Evolutionary conservation across 306 rosid species (phyloP).

Genomic region (Castanospermum australe): DNA sequence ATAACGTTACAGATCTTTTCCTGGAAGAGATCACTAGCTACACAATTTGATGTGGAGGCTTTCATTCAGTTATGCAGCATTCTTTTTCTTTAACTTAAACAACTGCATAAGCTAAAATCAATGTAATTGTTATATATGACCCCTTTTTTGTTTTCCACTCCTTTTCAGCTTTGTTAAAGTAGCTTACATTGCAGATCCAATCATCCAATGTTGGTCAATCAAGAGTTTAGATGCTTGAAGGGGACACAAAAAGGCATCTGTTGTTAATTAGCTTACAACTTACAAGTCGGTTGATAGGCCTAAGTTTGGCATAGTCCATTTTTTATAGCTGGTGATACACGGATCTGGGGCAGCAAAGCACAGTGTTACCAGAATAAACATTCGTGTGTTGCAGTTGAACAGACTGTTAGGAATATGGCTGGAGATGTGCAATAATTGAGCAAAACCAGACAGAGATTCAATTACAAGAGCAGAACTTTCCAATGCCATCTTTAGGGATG

Average conservation of each 20-base stretch:
- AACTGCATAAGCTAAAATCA: constrained; percentile 4
- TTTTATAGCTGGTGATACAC: neutral
- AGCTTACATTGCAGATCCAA: neutral
- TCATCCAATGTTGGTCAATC: neutral
- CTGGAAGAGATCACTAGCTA: constrained; percentile 4
- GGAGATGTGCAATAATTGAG: neutral
- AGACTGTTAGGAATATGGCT: neutral
- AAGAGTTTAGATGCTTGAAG: neutral
- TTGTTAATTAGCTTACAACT: neutral
- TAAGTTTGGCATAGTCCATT: neutral
- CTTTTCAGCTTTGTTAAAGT: neutral
- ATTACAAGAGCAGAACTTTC: neutral
- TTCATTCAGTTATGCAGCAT: neutral
- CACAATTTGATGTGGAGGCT: neutral
- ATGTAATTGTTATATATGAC: neutral
- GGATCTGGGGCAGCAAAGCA: neutral
- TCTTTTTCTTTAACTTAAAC: constrained; percentile 10
- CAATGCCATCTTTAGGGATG: too few relatives aligned
- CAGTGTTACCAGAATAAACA: neutral
- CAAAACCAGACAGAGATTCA: neutral
- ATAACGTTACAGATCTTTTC: neutral
- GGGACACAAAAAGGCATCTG: too few relatives aligned
- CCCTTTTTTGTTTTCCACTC: neutral
- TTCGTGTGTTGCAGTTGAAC: neutral
- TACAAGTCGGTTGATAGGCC: neutral